phyloP scores from a whole-genome alignment of 176 grass and related monocot genomes.

The Dactylis glomerata region DNA sequence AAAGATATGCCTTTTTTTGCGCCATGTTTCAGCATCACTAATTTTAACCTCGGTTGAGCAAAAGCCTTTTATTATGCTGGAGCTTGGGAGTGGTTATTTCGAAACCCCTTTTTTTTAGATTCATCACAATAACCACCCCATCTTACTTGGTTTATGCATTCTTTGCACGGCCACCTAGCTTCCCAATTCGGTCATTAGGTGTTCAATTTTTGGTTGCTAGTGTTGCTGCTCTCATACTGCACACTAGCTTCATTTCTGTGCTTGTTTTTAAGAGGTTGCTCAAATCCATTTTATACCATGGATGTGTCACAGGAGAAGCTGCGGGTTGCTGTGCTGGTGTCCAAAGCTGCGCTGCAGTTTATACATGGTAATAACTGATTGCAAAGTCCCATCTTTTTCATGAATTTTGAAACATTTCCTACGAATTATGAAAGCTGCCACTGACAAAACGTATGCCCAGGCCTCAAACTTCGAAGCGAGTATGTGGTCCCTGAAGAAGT shows the following conservation, averaged over 20 bases:
- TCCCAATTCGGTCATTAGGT: neutral
- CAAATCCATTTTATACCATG: neutral
- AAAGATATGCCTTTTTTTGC: neutral
- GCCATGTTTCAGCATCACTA: neutral
- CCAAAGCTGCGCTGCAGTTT: slow-evolving; percentile 88
- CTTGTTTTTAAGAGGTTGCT: neutral
- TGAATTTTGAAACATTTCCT: neutral
- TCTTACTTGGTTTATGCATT: neutral
- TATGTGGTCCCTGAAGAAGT: slow-evolving; percentile 75
- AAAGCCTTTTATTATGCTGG: neutral
- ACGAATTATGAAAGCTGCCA: neutral
- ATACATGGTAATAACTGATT: slow-evolving; percentile 53
- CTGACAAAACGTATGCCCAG: slow-evolving; percentile 23
- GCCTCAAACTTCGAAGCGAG: slow-evolving; percentile 49
- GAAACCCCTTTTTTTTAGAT: neutral
- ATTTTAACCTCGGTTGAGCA: neutral
- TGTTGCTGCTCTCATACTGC: neutral
- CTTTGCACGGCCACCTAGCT: neutral
- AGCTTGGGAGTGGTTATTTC: neutral
- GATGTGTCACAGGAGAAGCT: slow-evolving; percentile 71
- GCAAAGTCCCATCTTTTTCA: neutral
- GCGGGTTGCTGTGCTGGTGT: slow-evolving; percentile 78
- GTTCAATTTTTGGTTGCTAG: no score
- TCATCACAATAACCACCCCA: neutral
- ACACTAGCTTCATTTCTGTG: neutral